Base-by-base conservation (phyloP, 176 grass and related monocot species). In the Saccharum officinarum region DNA sequence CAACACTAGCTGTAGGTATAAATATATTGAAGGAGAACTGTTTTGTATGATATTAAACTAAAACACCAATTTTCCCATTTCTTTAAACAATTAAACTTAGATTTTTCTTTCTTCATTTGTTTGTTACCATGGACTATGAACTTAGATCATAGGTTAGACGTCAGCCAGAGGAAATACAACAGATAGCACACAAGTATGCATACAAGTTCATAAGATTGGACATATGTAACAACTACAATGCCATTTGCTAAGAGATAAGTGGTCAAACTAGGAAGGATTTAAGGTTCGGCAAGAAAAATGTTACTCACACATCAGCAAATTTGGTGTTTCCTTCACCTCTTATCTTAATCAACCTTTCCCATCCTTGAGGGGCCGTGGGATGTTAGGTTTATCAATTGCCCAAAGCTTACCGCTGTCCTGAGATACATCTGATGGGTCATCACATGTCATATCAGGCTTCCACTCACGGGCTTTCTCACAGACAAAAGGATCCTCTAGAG, bases 231-330 rank as follows among this genome's bases (percentile, higher is more conserved):
- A 72, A 37, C 28, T 47, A 41, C 25, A 37, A 26, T 2, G 7
- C 12, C 0, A 10, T 63, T 71, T 71, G 1, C 18, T 37, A 4
- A 77, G 1, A 77, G 69, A 46, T 41, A 82, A 78, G 11, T 5
- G 10, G 8, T 73, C 15, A 80, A 79, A 49, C 12, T 41, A 15
- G 62, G 22, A 28, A 79, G 76, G 2, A 77, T 70, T 77, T n/a
- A 62, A 83, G 54, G 14, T 60, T 79, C 5, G 0, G 31, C n/a
- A 23, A 46, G 44, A 69, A 68, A 52, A 87, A 15, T 79, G 33
- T 71, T 46, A 82, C 88, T 81, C 69, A 94, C 89, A 94, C 92
- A 63, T 97, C 95, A 52, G 95, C 92, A 60, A 97, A 97, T 62
- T 31, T 88, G 30, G 64, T 92, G 62, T 84, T 30, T 42, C 88